Base-by-base conservation (phyloP, 805 yeast species). In the Scheffersomyces lignosus region DNA sequence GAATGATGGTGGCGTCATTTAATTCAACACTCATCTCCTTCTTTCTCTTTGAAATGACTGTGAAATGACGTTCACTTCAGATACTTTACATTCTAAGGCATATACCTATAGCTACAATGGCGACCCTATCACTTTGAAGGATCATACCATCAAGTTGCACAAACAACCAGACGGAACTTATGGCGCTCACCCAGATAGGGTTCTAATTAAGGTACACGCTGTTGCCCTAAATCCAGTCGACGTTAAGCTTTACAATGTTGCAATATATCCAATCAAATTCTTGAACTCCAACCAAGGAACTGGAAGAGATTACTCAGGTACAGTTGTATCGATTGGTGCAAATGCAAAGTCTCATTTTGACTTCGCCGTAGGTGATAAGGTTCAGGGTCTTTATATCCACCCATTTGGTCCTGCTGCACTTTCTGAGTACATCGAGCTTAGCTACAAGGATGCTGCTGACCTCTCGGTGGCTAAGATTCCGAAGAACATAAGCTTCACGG, bases 401-500 rank as follows among this genome's bases (percentile, higher is more conserved):
- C 16, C 37, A 3, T 38, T 45, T 18, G 54, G 49, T 4, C 39
- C 41, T 16, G 83, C 81, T 20, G 45, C 83, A 1, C 47, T 71
- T n/a, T 44, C 68, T 3, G 75, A 78, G 44, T 79, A 76, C 47
- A 36, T 76, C 20, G 44, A 70, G 15, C 29, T 76, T 15, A 67
- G 76, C 35, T n/a, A n/a, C n/a, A n/a, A n/a, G n/a, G n/a, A n/a
- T n/a, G 41, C 51, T 3, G 24, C 38, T 2, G 59, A 71, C 0
- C 51, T 78, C 18, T 49, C 71, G 15, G 65, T 64, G 31, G 71
- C 73, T 32, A 33, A 33, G 25, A 83, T 88, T 12, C 66, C 70
- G 3, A 54, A 56, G 4, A 65, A 62, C 17, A 41, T 84, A 31
- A 47, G 74, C 2, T 56, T 66, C 37, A 74, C 63, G 25, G 75